Evolutionary conservation across 345 rosid species (phyloP).

Genomic region (Citrus sinensis): DVS_A1.0 CM039162.1:16210001-16210500

Average conservation of each 20-base stretch:
- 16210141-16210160: background rate
- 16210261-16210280: background rate
- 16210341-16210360: background rate
- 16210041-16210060: background rate
- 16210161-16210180: background rate
- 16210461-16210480: conserved; percentile 85
- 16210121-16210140: background rate
- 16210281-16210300: background rate
- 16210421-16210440: background rate
- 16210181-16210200: background rate
- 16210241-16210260: background rate
- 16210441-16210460: conserved; percentile 62
- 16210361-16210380: background rate
- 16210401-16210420: background rate
- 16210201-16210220: background rate
- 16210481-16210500: conserved; percentile 77
- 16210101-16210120: background rate
- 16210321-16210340: background rate
- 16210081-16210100: background rate
- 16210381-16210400: background rate
- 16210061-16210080: background rate
- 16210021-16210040: background rate
- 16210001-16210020: background rate
- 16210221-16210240: background rate
- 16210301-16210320: background rate